Conservation (phyloP, 345 rosid species). For the Syzygium aqueum region DNA sequence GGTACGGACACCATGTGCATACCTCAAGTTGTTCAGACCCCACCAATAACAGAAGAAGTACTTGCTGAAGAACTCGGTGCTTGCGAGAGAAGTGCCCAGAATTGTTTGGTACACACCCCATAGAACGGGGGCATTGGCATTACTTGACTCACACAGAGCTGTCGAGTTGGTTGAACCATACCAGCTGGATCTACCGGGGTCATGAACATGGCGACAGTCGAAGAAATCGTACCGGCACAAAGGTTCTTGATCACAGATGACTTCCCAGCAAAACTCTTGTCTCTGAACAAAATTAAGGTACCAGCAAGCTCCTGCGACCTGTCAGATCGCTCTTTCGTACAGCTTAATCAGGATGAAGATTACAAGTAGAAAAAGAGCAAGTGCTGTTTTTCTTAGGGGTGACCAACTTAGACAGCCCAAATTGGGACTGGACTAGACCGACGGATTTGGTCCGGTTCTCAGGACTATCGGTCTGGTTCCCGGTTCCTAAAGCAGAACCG, state of each 20-base stretch:
- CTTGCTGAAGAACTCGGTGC: constrained; percentile 18
- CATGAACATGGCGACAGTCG: constrained; percentile 7
- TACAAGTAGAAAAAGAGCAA: not conserved
- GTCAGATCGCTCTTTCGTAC: not conserved
- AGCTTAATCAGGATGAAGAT: not conserved
- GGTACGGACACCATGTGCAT: not conserved
- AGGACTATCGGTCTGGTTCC: too few relatives aligned
- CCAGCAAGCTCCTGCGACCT: constrained; percentile 29
- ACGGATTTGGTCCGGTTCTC: too few relatives aligned
- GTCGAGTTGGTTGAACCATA: constrained; percentile 7
- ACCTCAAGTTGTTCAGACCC: constrained; percentile 32
- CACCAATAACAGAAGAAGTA: constrained; percentile 25
- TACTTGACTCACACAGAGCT: constrained; percentile 15
- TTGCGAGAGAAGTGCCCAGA: not conserved
- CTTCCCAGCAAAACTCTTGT: constrained; percentile 23
- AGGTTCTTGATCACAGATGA: constrained; percentile 11
- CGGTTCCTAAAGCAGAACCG: too few relatives aligned
- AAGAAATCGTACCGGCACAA: constrained; percentile 10
- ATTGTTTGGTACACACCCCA: constrained; percentile 13
- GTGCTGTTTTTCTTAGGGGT: not conserved
- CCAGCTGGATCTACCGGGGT: not conserved
- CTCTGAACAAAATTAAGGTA: constrained; percentile 23
- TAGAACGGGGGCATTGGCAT: not conserved
- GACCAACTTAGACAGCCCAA: too few relatives aligned
- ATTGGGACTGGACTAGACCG: too few relatives aligned